Conservation (phyloP, 805 yeast genomes). For the Lipomyces starkeyi region DNA sequence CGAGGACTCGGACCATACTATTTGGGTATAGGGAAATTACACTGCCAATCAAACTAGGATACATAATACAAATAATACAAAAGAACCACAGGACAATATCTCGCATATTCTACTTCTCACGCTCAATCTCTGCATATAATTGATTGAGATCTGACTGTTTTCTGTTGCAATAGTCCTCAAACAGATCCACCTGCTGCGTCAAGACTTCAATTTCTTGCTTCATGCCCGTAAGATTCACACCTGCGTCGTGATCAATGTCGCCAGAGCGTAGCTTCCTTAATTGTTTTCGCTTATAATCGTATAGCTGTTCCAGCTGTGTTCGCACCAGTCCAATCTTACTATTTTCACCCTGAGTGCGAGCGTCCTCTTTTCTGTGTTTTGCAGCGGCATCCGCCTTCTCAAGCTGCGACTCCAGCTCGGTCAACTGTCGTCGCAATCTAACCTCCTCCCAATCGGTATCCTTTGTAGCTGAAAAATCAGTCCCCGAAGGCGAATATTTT, state of each 20-base stretch:
- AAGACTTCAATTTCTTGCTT: conserved; percentile 68
- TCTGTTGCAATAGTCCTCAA: conserved; percentile 68
- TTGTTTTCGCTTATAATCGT: conserved; percentile 75
- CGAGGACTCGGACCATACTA: background rate
- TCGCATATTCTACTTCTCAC: conserved; percentile 19
- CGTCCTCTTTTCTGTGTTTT: conserved; percentile 47
- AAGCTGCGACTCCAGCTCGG: conserved; percentile 72
- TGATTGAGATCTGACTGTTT: conserved; percentile 66
- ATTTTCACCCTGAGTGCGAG: conserved; percentile 15
- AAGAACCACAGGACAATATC: background rate
- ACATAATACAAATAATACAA: background rate
- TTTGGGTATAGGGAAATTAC: background rate
- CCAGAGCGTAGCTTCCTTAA: conserved; percentile 51
- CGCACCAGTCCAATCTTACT: conserved; percentile 50
- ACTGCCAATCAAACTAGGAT: background rate
- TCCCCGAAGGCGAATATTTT: conserved; percentile 53
- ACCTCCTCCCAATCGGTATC: conserved; percentile 96
- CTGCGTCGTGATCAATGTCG: conserved; percentile 34
- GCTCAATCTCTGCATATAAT: conserved; percentile 47
- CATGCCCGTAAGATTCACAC: conserved; percentile 41
- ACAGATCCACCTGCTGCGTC: conserved; percentile 73
- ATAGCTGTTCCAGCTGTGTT: conserved; percentile 79
- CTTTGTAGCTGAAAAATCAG: conserved; percentile 68
- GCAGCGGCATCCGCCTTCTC: conserved; percentile 60
- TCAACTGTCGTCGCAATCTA: conserved; percentile 75